Base-by-base conservation (phyloP, 2,329 filamentous ascomycete species). In the Aureobasidium sp. region DNA sequence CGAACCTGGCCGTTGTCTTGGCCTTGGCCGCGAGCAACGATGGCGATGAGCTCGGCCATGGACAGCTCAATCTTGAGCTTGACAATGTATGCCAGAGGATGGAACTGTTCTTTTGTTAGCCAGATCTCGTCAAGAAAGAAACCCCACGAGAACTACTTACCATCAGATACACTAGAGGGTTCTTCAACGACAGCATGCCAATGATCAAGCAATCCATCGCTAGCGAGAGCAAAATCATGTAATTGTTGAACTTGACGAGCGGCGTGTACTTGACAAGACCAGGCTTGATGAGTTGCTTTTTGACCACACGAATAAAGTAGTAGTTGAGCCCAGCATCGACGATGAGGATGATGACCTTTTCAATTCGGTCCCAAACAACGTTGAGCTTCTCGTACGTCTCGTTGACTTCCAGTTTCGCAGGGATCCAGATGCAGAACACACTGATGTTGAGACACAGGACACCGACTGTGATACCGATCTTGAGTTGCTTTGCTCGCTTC, bases 11-110 rank as follows among this genome's bases (percentile, higher is more conserved):
- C 57, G 13, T 31, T 43, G n/a, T 60, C 57, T n/a, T 45, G 33
- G 21, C 9, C 33, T 33, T 45, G 33, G 21, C 9, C 33, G 25
- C 57, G 45, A 29, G 71, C 69, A 35, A 74, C 69, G 60, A 74
- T 74, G 19, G 67, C 74, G 63, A 80, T 77, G 19, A 81, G 74
- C 55, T 78, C 75, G 63, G 79, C 77, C 74, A 81, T 77, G 58
- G 75, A 77, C 72, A 81, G 77, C 65, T 80, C 78, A 66, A 81
- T 79, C 64, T 78, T 74, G 37, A 80, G 70, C 63, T 80, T 80
- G 62, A 78, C 69, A 15, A 78, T 68, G 66, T 57, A 57, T 31
- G 53, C 38, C 1, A 57, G 29, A 0, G 79, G 79, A 61, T 79
- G 77, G 64, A 79, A 77, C 51, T 55, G 11, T 5, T 17, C 0